These are phyloP conservation scores for Vinca minor DNA, from an alignment of 257 asterid genomes.

Conservation along the genomic window DNA sequence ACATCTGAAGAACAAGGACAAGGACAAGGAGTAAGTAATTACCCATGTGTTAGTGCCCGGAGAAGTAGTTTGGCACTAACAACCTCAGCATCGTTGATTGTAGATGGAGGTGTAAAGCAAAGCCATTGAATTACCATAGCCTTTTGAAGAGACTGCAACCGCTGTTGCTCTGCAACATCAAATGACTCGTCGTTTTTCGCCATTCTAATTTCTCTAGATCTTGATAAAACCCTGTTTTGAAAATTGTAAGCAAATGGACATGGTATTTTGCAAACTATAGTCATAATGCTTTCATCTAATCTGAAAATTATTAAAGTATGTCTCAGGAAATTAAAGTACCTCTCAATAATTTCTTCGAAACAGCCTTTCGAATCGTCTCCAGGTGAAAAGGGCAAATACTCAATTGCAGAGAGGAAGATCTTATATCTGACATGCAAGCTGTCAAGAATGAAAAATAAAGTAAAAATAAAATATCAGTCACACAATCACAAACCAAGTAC, in stretches of 20 bases:
- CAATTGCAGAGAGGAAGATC: conserved; percentile 81
- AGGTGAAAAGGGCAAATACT: conserved; percentile 71
- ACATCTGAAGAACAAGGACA: no score
- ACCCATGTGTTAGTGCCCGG: conserved; percentile 89
- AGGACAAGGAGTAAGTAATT: no score
- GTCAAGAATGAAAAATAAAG: conserved; percentile 24
- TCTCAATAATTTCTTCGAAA: conserved; percentile 87
- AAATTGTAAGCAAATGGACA: conserved; percentile 13
- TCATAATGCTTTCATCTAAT: background rate
- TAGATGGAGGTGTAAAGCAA: conserved; percentile 98
- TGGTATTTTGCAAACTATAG: conserved; percentile 3
- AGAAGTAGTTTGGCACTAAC: conserved; percentile 67
- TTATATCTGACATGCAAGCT: conserved; percentile 85
- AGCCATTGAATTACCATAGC: conserved; percentile 98
- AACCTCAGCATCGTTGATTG: conserved; percentile 56
- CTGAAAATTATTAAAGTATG: background rate
- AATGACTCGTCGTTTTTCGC: conserved; percentile 46
- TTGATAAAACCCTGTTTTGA: conserved; percentile 56
- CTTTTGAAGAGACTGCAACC: conserved; percentile 80
- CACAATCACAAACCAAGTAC: conserved; percentile 10
- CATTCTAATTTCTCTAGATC: conserved; percentile 65
- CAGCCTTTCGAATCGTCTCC: conserved; percentile 70
- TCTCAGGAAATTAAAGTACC: conserved; percentile 41
- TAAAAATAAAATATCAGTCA: conserved; percentile 13
- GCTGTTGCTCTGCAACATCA: conserved; percentile 84